Evolutionary conservation across 495 filamentous ascomycete species (phyloP).

Genomic region (Xylaria sp.): DNA sequence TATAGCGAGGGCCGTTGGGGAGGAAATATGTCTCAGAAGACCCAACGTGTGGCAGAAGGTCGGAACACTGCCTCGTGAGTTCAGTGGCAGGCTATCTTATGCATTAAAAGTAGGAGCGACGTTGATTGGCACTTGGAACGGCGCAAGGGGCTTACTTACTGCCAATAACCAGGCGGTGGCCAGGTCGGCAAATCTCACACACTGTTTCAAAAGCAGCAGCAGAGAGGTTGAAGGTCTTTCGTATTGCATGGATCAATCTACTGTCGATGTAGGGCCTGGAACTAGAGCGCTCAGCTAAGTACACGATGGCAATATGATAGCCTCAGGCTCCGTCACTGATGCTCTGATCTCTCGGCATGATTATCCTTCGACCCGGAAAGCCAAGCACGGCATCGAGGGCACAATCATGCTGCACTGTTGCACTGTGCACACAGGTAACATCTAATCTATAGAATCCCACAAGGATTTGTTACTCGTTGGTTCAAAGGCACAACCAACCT

Average conservation of each 20-base stretch:
- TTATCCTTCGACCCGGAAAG: neutral
- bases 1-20: neutral
- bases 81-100: constrained; percentile 26
- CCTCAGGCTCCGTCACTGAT: neutral
- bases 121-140: constrained; percentile 32
- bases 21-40: constrained; percentile 16
- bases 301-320: no score
- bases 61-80: constrained; percentile 7
- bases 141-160: constrained; percentile 40
- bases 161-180: constrained; percentile 24
- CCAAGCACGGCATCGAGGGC: neutral
- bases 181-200: constrained; percentile 29
- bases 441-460: constrained; percentile 9
- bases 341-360: neutral
- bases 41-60: constrained; percentile 19
- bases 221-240: constrained; percentile 32
- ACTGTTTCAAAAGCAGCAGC: constrained; percentile 39
- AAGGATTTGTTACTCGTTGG: neutral
- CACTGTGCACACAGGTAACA: constrained; percentile 22
- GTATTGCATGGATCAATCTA: constrained; percentile 31
- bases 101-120: neutral
- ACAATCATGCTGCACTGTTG: neutral
- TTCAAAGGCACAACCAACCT: constrained; percentile 12
- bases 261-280: neutral
- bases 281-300: constrained; percentile 14